phyloP scores from a whole-genome alignment of 306 rosid genomes.

The Glycine soja region DNA sequence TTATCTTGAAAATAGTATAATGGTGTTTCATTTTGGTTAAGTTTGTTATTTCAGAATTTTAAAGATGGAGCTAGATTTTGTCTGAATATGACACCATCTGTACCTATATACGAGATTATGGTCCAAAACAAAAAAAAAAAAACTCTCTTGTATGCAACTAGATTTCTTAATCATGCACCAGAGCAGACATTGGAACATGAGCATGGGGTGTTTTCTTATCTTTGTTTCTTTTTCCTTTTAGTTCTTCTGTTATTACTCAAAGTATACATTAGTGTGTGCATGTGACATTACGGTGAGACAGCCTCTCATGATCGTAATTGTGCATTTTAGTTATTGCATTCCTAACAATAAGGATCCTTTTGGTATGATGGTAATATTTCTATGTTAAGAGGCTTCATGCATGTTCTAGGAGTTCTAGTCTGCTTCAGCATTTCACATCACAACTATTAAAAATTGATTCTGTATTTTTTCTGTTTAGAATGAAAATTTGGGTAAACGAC shows the following conservation, averaged over 20 bases:
- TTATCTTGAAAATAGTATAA: constrained; percentile 15
- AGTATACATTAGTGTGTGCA: not conserved
- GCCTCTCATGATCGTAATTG: not conserved
- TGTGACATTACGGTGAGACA: not conserved
- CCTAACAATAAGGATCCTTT: constrained; percentile 26
- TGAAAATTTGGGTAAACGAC: constrained; percentile 90
- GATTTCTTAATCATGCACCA: not conserved
- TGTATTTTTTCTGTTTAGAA: constrained; percentile 55
- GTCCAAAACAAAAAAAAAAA: not conserved
- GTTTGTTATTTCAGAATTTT: constrained; percentile 32
- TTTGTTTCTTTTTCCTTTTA: constrained; percentile 2
- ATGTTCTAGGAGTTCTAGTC: constrained; percentile 22
- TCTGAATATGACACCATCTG: constrained; percentile 21
- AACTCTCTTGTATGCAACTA: not conserved
- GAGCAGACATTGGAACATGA: not conserved
- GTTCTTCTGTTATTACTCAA: not conserved
- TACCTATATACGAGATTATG: not conserved
- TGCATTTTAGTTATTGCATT: not conserved
- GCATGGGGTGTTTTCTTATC: not conserved
- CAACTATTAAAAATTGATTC: not conserved
- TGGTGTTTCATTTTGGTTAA: constrained; percentile 11
- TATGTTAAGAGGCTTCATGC: constrained; percentile 23
- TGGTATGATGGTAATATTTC: constrained; percentile 9
- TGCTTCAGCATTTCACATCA: constrained; percentile 23
- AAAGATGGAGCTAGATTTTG: constrained; percentile 25